Evolutionary conservation across 2,329 filamentous ascomycete genomes (phyloP).

Genomic region (Mycosphaerella sp.): DNA sequence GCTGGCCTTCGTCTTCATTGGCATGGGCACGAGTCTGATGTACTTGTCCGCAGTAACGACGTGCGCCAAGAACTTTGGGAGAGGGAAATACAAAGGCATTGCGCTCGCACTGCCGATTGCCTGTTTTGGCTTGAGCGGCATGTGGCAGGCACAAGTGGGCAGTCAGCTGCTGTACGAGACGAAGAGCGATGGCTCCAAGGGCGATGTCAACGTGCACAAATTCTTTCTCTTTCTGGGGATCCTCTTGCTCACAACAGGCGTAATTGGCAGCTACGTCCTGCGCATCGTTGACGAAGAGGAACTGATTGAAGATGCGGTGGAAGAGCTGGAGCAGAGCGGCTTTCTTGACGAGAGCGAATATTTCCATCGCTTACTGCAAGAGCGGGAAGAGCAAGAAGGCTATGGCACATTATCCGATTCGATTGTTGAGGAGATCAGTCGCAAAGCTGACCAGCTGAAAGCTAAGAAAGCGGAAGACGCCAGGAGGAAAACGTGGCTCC

Average conservation of each 20-base stretch:
- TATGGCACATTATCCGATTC: constrained; percentile 57
- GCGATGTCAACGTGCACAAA: constrained; percentile 65
- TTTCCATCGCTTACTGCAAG: constrained; percentile 50
- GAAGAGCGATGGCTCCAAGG: constrained; percentile 53
- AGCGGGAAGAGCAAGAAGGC: constrained; percentile 38
- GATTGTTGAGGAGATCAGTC: constrained; percentile 40
- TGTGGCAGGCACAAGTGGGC: constrained; percentile 90
- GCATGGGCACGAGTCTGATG: constrained; percentile 77
- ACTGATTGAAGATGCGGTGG: constrained; percentile 82
- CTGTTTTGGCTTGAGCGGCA: constrained; percentile 84
- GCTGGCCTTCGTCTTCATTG: constrained; percentile 73
- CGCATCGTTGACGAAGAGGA: constrained; percentile 77
- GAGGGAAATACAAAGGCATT: constrained; percentile 77
- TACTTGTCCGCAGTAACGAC: constrained; percentile 89
- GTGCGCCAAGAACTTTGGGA: constrained; percentile 96
- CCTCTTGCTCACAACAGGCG: constrained; percentile 62
- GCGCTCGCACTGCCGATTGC: constrained; percentile 88
- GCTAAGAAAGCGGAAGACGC: constrained; percentile 48
- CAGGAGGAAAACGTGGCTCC: constrained; percentile 78
- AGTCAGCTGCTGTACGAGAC: constrained; percentile 69
- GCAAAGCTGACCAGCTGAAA: constrained; percentile 43
- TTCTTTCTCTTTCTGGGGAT: constrained; percentile 82
- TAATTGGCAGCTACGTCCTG: constrained; percentile 67
- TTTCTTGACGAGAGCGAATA: constrained; percentile 69
- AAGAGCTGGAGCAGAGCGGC: constrained; percentile 84